Conservation (phyloP, 2,329 filamentous ascomycete species). For the Talaromyces rugulosus region DNA sequence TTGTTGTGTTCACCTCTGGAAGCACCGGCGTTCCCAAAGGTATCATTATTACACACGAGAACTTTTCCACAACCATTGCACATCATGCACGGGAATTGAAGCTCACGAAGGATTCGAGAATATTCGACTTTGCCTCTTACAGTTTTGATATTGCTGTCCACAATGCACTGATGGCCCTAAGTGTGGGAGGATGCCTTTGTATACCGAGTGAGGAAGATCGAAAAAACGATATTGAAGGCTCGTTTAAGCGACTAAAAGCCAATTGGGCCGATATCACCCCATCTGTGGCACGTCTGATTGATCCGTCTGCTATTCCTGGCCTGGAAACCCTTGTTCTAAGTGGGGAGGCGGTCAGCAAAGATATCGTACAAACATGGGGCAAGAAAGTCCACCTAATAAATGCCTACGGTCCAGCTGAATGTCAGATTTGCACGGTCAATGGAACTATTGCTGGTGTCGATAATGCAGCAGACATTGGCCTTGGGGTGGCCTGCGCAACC, state of each 20-base stretch:
- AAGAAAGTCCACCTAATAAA: neutral
- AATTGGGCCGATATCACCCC: neutral
- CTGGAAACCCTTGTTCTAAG: neutral
- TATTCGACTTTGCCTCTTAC: neutral
- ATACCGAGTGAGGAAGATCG: neutral
- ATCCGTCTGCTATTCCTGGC: neutral
- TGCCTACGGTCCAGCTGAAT: conserved; percentile 8
- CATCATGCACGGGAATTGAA: conserved; percentile 48
- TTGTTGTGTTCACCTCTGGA: conserved; percentile 9
- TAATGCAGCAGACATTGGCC: neutral
- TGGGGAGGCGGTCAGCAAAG: neutral
- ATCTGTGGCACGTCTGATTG: neutral
- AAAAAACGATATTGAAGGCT: neutral
- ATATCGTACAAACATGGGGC: conserved; percentile 11
- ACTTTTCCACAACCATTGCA: conserved; percentile 43
- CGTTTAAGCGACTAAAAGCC: neutral
- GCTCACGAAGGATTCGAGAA: neutral
- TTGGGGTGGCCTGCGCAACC: neutral
- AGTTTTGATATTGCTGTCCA: conserved; percentile 1
- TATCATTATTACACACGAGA: neutral
- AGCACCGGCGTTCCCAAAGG: conserved; percentile 9
- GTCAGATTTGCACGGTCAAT: neutral
- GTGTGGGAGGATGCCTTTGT: neutral
- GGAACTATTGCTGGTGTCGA: too few relatives aligned
- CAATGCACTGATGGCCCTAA: neutral